These are phyloP conservation scores for Trypanosoma rangeli DNA, from an alignment of 208 protist species.

Conservation along the genomic window DNA sequence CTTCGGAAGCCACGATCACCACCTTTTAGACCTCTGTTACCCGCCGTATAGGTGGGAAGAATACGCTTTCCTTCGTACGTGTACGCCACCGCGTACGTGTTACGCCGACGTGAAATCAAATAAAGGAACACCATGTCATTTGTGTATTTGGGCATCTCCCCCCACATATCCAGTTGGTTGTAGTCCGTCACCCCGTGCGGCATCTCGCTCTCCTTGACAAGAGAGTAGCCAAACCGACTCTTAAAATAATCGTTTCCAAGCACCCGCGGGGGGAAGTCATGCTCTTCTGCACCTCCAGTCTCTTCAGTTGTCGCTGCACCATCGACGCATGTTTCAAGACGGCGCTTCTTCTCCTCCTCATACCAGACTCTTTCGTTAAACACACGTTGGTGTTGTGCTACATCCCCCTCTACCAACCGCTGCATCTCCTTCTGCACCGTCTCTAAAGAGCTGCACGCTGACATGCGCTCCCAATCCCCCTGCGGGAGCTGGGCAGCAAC, in stretches of 20 bases:
- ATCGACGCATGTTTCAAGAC: background rate
- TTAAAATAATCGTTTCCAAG: constrained; percentile 80
- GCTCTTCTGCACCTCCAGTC: background rate
- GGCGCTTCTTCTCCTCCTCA: constrained; percentile 42
- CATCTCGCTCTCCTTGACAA: constrained; percentile 51
- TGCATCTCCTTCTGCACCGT: constrained; percentile 57
- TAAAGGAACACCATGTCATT: constrained; percentile 86
- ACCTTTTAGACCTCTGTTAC: constrained; percentile 85
- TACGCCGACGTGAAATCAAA: constrained; percentile 79
- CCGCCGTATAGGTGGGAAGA: constrained; percentile 78
- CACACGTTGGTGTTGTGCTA: constrained; percentile 56
- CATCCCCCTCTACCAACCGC: constrained; percentile 52
- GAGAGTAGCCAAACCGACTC: constrained; percentile 78
- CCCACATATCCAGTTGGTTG: constrained; percentile 84
- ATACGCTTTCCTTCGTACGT: constrained; percentile 82
- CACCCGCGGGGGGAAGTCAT: constrained; percentile 57
- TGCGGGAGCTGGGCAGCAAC: constrained; percentile 55
- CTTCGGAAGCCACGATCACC: constrained; percentile 83
- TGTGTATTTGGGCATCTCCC: constrained; percentile 89
- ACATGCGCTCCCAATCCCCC: constrained; percentile 47
- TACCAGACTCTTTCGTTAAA: constrained; percentile 85
- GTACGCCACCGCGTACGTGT: constrained; percentile 90
- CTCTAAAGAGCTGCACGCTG: constrained; percentile 41
- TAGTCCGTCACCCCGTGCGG: constrained; percentile 45
- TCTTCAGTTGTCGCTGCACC: background rate